Conservation (phyloP, 169 alveolate species). For the Plasmodium vivax region DNA sequence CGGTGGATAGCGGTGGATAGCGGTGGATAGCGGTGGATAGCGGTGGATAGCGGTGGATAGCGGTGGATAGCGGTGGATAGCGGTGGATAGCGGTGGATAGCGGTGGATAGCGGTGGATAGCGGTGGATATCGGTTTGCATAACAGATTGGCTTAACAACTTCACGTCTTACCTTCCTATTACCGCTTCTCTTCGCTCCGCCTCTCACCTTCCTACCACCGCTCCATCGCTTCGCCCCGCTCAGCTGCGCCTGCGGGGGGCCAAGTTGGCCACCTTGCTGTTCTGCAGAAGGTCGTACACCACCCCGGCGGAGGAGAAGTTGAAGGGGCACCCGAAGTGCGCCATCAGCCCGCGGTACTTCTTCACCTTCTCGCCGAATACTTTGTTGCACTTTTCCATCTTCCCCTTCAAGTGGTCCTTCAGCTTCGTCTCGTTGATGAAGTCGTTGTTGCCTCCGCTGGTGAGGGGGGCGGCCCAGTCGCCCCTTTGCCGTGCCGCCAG, state of each 20-base stretch:
- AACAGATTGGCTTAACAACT: background rate
- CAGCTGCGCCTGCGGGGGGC: background rate
- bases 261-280: constrained; percentile 7
- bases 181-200: no score
- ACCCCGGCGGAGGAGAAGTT: constrained; percentile 45
- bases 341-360: constrained; percentile 35
- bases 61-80: background rate
- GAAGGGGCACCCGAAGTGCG: constrained; percentile 40
- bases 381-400: constrained; percentile 50
- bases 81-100: background rate
- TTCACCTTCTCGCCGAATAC: constrained; percentile 19
- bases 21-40: background rate
- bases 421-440: constrained; percentile 13
- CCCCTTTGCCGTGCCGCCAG: background rate
- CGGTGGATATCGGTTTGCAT: background rate
- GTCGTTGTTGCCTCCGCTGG: background rate
- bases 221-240: background rate
- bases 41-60: background rate
- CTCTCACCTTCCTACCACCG: no score
- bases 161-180: no score
- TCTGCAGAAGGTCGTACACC: constrained; percentile 35
- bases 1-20: background rate
- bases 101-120: background rate
- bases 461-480: background rate
- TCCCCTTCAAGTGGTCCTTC: constrained; percentile 36